phyloP scores from a whole-genome alignment of 2,329 filamentous ascomycete species.

The Cytospora mali region DNA sequence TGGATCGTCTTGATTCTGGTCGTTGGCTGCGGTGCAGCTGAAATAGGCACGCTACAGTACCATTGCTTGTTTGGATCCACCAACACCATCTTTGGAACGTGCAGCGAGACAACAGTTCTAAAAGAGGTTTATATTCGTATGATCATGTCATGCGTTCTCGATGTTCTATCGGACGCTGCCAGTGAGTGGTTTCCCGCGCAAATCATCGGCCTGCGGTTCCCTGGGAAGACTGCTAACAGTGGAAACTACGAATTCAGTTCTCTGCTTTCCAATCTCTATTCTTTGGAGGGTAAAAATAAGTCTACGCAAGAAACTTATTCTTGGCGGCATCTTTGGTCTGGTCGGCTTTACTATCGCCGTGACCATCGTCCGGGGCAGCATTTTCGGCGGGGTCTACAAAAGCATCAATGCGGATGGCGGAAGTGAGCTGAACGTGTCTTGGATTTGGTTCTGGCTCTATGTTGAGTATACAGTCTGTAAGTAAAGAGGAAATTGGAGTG shows the following conservation, averaged over 20 bases:
- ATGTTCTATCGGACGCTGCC: slow-evolving; percentile 26
- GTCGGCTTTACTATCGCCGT: slow-evolving; percentile 30
- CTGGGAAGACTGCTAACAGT: not conserved
- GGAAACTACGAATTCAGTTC: slow-evolving; percentile 11
- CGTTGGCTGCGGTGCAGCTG: slow-evolving; percentile 15
- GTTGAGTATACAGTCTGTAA: slow-evolving; percentile 27
- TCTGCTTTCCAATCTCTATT: slow-evolving; percentile 29
- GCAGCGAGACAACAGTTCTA: not conserved
- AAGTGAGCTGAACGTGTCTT: slow-evolving; percentile 9
- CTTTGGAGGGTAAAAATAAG: slow-evolving; percentile 27
- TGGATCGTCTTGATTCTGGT: slow-evolving; percentile 25
- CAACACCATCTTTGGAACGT: slow-evolving; percentile 21
- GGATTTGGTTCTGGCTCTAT: slow-evolving; percentile 30
- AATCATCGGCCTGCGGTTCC: not conserved
- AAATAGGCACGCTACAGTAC: slow-evolving; percentile 22
- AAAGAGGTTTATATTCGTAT: slow-evolving; percentile 1
- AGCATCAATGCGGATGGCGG: not conserved
- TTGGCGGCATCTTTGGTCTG: slow-evolving; percentile 27
- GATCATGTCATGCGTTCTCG: slow-evolving; percentile 17
- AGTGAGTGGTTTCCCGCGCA: slow-evolving; percentile 20
- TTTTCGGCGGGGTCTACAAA: slow-evolving; percentile 27
- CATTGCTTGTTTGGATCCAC: slow-evolving; percentile 26
- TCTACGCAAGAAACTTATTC: slow-evolving; percentile 29
- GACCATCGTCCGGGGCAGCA: slow-evolving; percentile 30
- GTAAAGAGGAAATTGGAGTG: no score